Conservation (phyloP, 2,329 filamentous ascomycete genomes). For the Penicillium sp. region DNA sequence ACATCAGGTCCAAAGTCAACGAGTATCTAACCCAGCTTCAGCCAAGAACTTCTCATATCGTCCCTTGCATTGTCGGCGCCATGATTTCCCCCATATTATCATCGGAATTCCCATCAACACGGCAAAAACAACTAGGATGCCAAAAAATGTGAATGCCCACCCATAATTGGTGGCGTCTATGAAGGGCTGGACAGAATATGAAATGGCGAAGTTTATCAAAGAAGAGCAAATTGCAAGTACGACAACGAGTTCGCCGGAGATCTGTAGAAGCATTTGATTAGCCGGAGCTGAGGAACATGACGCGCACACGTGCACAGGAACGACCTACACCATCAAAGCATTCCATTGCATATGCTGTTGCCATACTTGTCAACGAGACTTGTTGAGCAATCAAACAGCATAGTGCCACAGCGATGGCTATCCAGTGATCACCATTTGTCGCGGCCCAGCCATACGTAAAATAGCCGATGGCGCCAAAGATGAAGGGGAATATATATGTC, state of each 20-base stretch:
- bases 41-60: conserved; percentile 29
- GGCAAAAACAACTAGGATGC: conserved; percentile 28
- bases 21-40: conserved; percentile 11
- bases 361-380: conserved; percentile 40
- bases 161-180: conserved; percentile 38
- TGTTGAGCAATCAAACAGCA: conserved; percentile 45
- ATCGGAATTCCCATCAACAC: conserved; percentile 30
- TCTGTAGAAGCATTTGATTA: conserved; percentile 15
- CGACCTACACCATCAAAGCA: conserved; percentile 37
- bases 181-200: conserved; percentile 43
- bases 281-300: no score
- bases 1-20: neutral
- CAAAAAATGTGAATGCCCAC: conserved; percentile 38
- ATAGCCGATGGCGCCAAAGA: conserved; percentile 38
- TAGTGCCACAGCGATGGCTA: conserved; percentile 37
- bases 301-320: no score
- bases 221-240: conserved; percentile 40
- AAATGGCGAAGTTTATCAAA: conserved; percentile 38
- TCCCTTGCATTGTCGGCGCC: conserved; percentile 28
- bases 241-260: conserved; percentile 41
- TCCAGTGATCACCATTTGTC: conserved; percentile 35
- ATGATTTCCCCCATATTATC: conserved; percentile 35
- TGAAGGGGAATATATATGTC: conserved; percentile 32
- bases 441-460: conserved; percentile 44
- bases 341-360: conserved; percentile 46